These are phyloP conservation scores for Amylostereum areolatum DNA, from an alignment of 1,284 basidiomycete genomes.

Conservation along the genomic window DNA sequence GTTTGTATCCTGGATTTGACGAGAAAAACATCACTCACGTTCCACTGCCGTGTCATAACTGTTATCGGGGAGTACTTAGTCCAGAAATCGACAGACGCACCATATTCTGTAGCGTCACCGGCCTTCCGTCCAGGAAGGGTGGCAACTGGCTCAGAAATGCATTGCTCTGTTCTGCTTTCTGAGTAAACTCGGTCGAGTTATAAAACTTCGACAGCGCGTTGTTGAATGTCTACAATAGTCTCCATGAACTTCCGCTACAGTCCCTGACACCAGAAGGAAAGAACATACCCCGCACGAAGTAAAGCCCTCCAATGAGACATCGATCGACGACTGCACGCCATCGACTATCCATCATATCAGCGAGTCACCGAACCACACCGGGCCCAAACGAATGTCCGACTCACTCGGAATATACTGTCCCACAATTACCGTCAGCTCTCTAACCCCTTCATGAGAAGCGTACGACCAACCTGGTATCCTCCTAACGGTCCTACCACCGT, in stretches of 20 bases:
- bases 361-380: too few relatives aligned
- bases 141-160: constrained; percentile 35
- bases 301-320: constrained; percentile 40
- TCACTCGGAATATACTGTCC: constrained; percentile 53
- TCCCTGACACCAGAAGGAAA: too few relatives aligned
- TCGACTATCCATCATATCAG: too few relatives aligned
- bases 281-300: constrained; percentile 34
- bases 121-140: constrained; percentile 35
- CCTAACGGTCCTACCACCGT: constrained; percentile 38
- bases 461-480: constrained; percentile 37
- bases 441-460: not conserved
- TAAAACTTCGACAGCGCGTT: constrained; percentile 24
- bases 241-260: too few relatives aligned
- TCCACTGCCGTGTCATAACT: too few relatives aligned
- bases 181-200: constrained; percentile 29
- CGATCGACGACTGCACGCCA: constrained; percentile 37
- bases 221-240: constrained; percentile 28
- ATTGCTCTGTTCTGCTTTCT: constrained; percentile 24
- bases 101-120: constrained; percentile 37
- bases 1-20: too few relatives aligned
- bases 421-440: not conserved
- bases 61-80: too few relatives aligned
- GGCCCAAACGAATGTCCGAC: constrained; percentile 18
- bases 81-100: too few relatives aligned
- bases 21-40: constrained; percentile 21